Base-by-base conservation (phyloP, 805 yeast species). In the Saccharomyces jurei region DNA sequence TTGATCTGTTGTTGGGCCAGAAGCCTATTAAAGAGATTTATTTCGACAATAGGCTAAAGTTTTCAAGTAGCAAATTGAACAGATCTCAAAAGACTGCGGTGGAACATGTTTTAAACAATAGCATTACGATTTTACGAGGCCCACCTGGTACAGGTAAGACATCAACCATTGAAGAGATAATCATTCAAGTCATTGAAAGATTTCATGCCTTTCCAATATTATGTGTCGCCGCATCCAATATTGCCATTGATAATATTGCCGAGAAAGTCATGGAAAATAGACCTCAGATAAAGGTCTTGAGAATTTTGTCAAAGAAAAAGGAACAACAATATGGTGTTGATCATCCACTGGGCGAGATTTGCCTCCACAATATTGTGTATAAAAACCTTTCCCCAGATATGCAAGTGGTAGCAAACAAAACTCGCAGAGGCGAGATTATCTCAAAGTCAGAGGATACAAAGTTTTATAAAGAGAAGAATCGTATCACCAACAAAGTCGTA, bases 121-220 rank as follows among this genome's bases (percentile, higher is more conserved):
- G 77, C 25, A 78, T 76, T 46, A 81, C 83, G 2, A 60, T 86
- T 17, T 74, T 86, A 21, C 91, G 85, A 67, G 92, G 91, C 2
- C 92, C 92, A 1, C 91, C 91, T 2, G 92, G 91, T 13, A 86
- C 92, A 0, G 92, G 92, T 53, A 86, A 86, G 65, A 86, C 92
- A 0, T 81, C 84, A 49, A 86, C 90, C 0, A 71, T 86, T 28
- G 81, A 84, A 50, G 91, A 86, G 61, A 73, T 84, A 30, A 71
- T 81, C 54, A 62, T 82, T 47, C 84, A 83, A 61, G 72, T 83
- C 54, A 71, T 84, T 53, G 78, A 76, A 47, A 80, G 79, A 49
- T 73, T 81, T 58, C 74, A 79, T 61, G 75, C 82, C 2, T 81
- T 75, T 60, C 89, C 89, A 1, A 81, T 85, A 46, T 70, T 84